Percentiles rank a stretch among this genome's conserved stretches.
Evolutionary conservation across 352 stramenopile species (phyloP).

Genomic region (Pythium apleroticum): DNA sequence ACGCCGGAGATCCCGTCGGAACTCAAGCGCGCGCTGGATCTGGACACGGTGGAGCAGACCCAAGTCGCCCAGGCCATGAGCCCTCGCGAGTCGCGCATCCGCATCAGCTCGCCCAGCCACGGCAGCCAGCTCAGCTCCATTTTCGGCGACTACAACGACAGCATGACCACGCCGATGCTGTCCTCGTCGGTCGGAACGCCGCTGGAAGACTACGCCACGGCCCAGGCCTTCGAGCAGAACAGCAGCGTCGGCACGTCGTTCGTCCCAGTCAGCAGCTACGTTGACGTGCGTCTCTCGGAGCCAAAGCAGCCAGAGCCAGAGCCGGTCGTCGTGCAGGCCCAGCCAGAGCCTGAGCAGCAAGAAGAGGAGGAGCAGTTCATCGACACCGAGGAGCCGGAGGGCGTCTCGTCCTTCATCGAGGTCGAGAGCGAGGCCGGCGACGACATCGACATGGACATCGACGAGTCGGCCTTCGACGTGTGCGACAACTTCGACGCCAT

Average conservation of each 20-base stretch:
- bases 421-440: conserved; percentile 27
- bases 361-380: conserved; percentile 27
- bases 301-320: not conserved
- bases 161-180: conserved; percentile 22
- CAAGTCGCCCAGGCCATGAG: not conserved
- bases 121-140: conserved; percentile 12
- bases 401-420: conserved; percentile 36
- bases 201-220: conserved; percentile 11
- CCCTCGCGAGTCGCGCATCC: conserved; percentile 19
- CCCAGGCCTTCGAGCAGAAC: conserved; percentile 8
- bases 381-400: conserved; percentile 31
- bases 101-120: conserved; percentile 17
- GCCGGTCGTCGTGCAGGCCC: not conserved
- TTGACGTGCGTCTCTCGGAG: conserved; percentile 11
- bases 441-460: conserved; percentile 40
- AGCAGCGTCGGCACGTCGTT: not conserved
- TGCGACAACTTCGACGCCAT: conserved; percentile 45
- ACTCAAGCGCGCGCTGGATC: conserved; percentile 11
- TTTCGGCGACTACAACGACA: conserved; percentile 14
- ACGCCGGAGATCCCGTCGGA: conserved; percentile 39
- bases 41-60: not conserved
- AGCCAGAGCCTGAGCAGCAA: conserved; percentile 10
- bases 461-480: conserved; percentile 29
- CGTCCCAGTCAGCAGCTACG: conserved; percentile 7
- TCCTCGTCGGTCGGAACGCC: conserved; percentile 20